Base-by-base conservation (phyloP, 2,329 filamentous ascomycete species). In the Atkinsonella hypoxylon region DNA sequence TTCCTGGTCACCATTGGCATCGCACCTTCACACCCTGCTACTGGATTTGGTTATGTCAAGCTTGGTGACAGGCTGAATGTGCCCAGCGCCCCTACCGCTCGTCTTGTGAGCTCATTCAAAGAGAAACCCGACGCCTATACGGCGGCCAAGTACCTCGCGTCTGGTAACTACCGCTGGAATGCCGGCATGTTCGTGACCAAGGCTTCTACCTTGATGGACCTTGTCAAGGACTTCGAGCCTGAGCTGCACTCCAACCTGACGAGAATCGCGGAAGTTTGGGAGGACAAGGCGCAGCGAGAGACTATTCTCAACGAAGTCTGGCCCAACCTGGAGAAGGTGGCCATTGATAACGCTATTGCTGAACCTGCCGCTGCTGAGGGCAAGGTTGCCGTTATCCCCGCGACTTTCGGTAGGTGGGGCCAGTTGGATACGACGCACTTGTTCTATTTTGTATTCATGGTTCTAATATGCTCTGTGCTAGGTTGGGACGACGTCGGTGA, bases 401-500 rank as follows among this genome's bases (percentile, higher is more conserved):
- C 58, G 32, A 60, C 58, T 7, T 60, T 60, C 40, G 58, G 57
- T 58, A 41, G 45, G 45, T 40, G n/a, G 7, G 8, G 26, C 26
- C 26, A 26, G 7, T 5, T 22, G 20, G 20, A 22, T 5, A 22
- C 5, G 20, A 22, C 20, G 20, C 20, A 22, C 20, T 22, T 26
- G 26, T 26, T 26, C 26, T 26, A 8, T 26, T 8, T 26, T 26
- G 8, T 46, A 6, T 9, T 17, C 18, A 31, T 10, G 4, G 22
- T 49, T 12, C 54, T 56, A 40, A 55, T 47, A 26, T 20, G 39
- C 10, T 15, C 22, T 38, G 2, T 36, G 11, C 4, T 18, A 57
- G 57, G 58, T 53, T 60, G 58, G 58, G 58, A 60, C 34, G 58
- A 60, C 49, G 58, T 60, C 22, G 58, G 58, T 55, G 58, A 60